phyloP scores from a whole-genome alignment of 306 rosid genomes.

The Malus sieversii region DNA sequence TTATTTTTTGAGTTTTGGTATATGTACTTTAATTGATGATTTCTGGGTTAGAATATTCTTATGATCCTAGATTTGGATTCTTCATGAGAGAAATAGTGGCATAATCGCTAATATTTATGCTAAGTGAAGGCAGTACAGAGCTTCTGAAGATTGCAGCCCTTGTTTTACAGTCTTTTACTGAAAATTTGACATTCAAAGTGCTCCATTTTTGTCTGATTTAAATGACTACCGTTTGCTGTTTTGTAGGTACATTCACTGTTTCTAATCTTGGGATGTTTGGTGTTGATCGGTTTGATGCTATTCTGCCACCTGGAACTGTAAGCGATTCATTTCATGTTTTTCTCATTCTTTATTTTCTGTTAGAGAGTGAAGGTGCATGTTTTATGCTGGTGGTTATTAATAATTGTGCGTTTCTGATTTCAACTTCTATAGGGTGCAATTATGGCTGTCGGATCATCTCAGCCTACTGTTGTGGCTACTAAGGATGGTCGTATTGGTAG shows the following conservation, averaged over 20 bases:
- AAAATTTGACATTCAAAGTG: too few relatives aligned
- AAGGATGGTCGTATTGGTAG: conserved; percentile 88
- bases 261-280: conserved; percentile 98
- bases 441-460: conserved; percentile 93
- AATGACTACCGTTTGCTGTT: background rate
- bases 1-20: too few relatives aligned
- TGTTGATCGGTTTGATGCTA: conserved; percentile 94
- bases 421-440: conserved; percentile 73
- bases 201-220: background rate
- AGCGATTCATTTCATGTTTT: conserved; percentile 9
- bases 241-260: conserved; percentile 79
- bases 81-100: too few relatives aligned
- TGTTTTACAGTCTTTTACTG: too few relatives aligned
- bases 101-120: too few relatives aligned
- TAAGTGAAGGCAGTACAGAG: too few relatives aligned
- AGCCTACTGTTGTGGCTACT: conserved; percentile 68
- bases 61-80: too few relatives aligned
- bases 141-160: too few relatives aligned
- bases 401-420: conserved; percentile 4
- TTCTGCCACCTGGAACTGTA: conserved; percentile 96
- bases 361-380: conserved; percentile 4
- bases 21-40: too few relatives aligned
- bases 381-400: background rate
- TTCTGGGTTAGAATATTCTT: too few relatives aligned
- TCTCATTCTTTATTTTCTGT: background rate